Evolutionary conservation across 495 filamentous ascomycete genomes (phyloP), one percentile per base, ranked within the genome.

Genomic region (Poronia punctata): DNA sequence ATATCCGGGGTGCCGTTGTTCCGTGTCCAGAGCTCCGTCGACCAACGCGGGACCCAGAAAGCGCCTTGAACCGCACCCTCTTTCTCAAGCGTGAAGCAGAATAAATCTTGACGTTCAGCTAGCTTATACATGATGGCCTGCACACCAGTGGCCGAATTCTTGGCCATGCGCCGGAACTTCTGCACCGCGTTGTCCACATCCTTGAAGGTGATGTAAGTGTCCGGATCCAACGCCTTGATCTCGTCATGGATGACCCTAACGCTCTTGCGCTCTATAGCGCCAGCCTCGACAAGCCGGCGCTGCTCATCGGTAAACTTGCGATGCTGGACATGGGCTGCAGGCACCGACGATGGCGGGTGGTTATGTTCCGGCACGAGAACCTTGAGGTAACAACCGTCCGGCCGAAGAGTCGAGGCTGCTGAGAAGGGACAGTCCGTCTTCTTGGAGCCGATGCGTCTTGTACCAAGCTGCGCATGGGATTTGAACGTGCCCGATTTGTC

Each of bases 41-140:
- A 52, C 54, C 54, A 57, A 23, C 46, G 53, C n/a, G 54, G 54
- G 7, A 48, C 54, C 54, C 54, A 57, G 34, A 57, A 57, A 36
- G 53, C 50, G n/a, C 54, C 54, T 15, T 52, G 48, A 8, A 51
- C 28, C 16, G 17, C 41, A 8, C 51, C 54, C 12, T 48, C 38
- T 22, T 46, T 40, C 37, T 57, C 54, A 1, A 57, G 20, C 3
- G 54, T 52, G 20, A 54, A 57, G 35, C 54, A 54, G 40, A 41
- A 57, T 18, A 54, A 31, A 26, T 57, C 54, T 16, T 57, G 51
- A 21, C 54, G 36, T 19, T 57, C 54, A n/a, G 49, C 51, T 5
- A 57, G 51, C 18, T 41, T 52, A n/a, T 54, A 49, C 15, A 57
- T 42, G 3, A 57, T 46, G 2, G 54, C 54, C 35, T 57, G 54